Percentiles rank a stretch among this genome's conserved stretches.
Conservation (phyloP, 306 rosid genomes). For the Alnus glutinosa region DNA sequence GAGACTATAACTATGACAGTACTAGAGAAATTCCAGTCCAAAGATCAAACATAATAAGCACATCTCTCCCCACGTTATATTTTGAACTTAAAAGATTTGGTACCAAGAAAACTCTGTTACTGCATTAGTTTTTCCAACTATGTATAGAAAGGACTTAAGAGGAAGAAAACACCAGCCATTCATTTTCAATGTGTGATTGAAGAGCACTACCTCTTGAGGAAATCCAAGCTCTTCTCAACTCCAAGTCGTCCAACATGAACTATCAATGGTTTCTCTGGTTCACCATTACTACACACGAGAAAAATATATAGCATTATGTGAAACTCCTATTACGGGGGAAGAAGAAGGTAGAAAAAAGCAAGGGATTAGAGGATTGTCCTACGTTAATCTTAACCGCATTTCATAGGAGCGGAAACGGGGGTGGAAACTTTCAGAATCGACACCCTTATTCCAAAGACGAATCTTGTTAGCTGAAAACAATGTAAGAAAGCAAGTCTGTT, state of each 20-base stretch:
- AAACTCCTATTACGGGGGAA: slow-evolving; percentile 25
- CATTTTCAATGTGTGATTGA: not conserved
- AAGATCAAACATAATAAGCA: not conserved
- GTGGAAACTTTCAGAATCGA: slow-evolving; percentile 88
- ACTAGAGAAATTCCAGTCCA: not conserved
- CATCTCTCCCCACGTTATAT: not conserved
- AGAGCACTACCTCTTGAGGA: slow-evolving; percentile 67
- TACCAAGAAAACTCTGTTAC: not conserved
- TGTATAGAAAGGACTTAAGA: slow-evolving; percentile 13
- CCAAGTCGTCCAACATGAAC: slow-evolving; percentile 97
- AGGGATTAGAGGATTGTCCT: slow-evolving; percentile 10
- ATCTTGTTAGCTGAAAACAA: slow-evolving; percentile 79
- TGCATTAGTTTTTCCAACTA: not conserved
- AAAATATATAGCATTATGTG: slow-evolving; percentile 17
- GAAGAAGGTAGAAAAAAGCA: slow-evolving; percentile 11
- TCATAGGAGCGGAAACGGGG: slow-evolving; percentile 74
- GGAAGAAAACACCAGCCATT: not conserved
- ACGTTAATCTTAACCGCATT: slow-evolving; percentile 88
- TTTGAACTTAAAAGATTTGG: not conserved
- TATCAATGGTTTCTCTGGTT: slow-evolving; percentile 87
- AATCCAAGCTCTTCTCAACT: slow-evolving; percentile 96
- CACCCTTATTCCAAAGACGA: slow-evolving; percentile 98
- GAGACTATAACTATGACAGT: not conserved
- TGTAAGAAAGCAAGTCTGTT: slow-evolving; percentile 15
- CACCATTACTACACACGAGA: slow-evolving; percentile 62